Evolutionary conservation across 2,329 filamentous ascomycete species (phyloP).

Genomic region (Talaromyces islandicus): DNA sequence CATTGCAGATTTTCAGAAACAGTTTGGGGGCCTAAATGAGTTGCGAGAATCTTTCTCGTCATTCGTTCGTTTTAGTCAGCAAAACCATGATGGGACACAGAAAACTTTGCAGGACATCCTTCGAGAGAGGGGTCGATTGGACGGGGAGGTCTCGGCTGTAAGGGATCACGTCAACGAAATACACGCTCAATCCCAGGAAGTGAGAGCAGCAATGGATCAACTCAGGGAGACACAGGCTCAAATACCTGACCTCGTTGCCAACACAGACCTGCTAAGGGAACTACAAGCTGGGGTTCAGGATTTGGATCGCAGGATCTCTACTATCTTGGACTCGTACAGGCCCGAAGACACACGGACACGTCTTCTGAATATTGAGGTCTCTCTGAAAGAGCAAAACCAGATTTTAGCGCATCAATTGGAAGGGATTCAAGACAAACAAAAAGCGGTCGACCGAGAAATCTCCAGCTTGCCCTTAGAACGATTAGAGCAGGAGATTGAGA

Average conservation of each 20-base stretch:
- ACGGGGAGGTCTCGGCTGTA: not conserved
- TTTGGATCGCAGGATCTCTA: not conserved
- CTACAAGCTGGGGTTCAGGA: not conserved
- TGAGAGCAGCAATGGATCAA: not conserved
- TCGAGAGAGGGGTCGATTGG: conserved; percentile 12
- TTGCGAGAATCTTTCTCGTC: not conserved
- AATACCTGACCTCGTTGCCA: not conserved
- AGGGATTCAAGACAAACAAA: not conserved
- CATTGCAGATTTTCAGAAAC: not conserved
- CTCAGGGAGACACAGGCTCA: not conserved
- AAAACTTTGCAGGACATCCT: conserved; percentile 11
- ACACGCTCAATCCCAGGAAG: not conserved
- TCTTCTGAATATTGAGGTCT: not conserved
- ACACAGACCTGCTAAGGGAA: not conserved
- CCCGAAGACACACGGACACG: not conserved
- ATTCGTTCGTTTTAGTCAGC: conserved; percentile 3
- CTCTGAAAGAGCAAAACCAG: not conserved
- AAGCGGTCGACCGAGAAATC: not conserved
- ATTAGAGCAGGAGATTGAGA: conserved; percentile 6
- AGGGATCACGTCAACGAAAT: not conserved
- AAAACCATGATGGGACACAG: conserved; percentile 1
- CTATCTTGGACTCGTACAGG: not conserved
- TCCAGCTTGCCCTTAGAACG: not conserved
- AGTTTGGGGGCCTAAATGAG: not conserved
- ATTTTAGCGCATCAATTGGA: not conserved